Evolutionary conservation across 2,329 filamentous ascomycete species (phyloP).

Genomic region (Aspergillus sp.): DNA sequence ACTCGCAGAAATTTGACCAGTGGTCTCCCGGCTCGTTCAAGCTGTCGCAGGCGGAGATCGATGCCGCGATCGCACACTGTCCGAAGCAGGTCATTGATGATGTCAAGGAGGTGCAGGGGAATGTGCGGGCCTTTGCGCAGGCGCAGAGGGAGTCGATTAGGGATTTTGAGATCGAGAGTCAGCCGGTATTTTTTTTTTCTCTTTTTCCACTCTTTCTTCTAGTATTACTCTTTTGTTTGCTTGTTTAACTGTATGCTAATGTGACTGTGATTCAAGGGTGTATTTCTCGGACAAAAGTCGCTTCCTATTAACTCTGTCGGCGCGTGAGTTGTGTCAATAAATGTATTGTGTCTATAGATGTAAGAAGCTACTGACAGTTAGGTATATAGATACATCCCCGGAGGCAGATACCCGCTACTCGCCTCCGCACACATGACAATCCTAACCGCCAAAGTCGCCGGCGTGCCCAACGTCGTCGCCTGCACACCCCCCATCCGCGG

Average conservation of each 20-base stretch:
- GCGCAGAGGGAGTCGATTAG: constrained; percentile 48
- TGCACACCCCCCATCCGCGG: constrained; percentile 55
- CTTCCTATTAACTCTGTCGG: constrained; percentile 50
- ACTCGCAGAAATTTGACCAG: constrained; percentile 56
- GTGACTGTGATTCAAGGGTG: constrained; percentile 33
- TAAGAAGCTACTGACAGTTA: background rate
- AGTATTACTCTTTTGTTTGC: no score
- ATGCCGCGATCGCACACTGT: constrained; percentile 46
- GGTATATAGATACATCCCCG: constrained; percentile 49
- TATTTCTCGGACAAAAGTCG: constrained; percentile 53
- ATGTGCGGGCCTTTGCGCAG: constrained; percentile 51
- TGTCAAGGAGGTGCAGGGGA: constrained; percentile 53
- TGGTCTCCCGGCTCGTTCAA: constrained; percentile 53
- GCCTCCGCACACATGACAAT: constrained; percentile 59
- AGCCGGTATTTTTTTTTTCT: no score
- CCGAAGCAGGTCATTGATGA: constrained; percentile 52
- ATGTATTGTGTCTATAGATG: background rate
- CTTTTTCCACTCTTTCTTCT: no score
- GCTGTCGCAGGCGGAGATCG: constrained; percentile 47
- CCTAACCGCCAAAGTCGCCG: constrained; percentile 55
- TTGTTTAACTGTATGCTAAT: background rate
- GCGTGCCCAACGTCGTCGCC: constrained; percentile 51
- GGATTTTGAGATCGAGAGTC: constrained; percentile 55
- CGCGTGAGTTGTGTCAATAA: constrained; percentile 32
- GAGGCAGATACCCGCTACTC: constrained; percentile 54